phyloP scores from a whole-genome alignment of 768 basidiomycete species.

The Tylopilus balloui region DNA sequence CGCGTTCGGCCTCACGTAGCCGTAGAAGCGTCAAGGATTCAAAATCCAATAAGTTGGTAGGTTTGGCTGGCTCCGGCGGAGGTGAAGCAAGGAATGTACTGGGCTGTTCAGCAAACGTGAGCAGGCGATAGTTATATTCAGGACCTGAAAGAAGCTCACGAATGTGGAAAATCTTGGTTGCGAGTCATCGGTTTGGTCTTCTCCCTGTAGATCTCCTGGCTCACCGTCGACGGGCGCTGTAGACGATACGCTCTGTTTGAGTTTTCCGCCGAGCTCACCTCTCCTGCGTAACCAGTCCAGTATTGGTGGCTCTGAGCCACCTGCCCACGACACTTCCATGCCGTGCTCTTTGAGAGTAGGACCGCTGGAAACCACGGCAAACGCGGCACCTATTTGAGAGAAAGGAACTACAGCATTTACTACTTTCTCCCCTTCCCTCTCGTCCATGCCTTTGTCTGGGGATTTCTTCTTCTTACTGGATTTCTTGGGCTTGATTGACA shows the following conservation, averaged over 20 bases:
- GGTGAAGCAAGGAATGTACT: slow-evolving; percentile 14
- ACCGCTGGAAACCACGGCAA: slow-evolving; percentile 66
- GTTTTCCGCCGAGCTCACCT: slow-evolving; percentile 50
- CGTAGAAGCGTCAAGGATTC: slow-evolving; percentile 78
- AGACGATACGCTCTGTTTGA: slow-evolving; percentile 5
- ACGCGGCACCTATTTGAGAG: slow-evolving; percentile 69
- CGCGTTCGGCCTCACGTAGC: slow-evolving; percentile 76
- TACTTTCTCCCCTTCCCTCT: slow-evolving; percentile 41
- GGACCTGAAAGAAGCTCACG: not conserved
- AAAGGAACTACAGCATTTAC: slow-evolving; percentile 75
- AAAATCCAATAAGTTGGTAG: slow-evolving; percentile 57
- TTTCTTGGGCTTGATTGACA: slow-evolving; percentile 61
- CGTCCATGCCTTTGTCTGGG: slow-evolving; percentile 18
- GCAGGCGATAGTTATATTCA: not conserved
- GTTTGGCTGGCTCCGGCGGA: slow-evolving; percentile 19
- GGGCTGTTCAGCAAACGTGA: slow-evolving; percentile 17
- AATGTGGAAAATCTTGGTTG: slow-evolving; percentile 44
- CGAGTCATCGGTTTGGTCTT: not conserved
- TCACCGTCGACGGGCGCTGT: slow-evolving; percentile 22
- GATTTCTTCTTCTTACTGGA: slow-evolving; percentile 36
- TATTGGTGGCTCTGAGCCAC: slow-evolving; percentile 64
- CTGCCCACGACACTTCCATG: slow-evolving; percentile 71
- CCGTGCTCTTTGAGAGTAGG: slow-evolving; percentile 49
- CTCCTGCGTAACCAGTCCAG: slow-evolving; percentile 68
- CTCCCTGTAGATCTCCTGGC: not conserved